Conservation (phyloP, 352 stramenopile species). For the Phytophthora syringae region DNA sequence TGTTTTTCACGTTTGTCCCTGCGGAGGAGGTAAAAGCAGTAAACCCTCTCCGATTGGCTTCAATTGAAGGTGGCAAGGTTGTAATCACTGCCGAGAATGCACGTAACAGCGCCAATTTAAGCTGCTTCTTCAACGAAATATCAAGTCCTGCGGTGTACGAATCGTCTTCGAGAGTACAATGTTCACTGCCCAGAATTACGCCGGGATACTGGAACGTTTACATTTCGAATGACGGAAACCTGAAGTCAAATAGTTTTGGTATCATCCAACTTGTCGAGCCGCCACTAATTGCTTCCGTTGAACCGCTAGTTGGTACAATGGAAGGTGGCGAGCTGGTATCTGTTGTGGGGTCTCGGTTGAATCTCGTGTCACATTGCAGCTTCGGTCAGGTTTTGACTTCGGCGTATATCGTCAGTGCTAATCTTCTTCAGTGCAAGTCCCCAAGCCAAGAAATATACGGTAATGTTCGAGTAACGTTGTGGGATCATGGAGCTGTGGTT, state of each 20-base stretch:
- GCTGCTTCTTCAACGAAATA: conserved; percentile 64
- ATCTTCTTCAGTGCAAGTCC: conserved; percentile 43
- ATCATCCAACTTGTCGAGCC: conserved; percentile 53
- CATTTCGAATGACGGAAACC: conserved; percentile 59
- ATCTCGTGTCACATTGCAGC: conserved; percentile 69
- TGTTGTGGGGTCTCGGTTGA: conserved; percentile 56
- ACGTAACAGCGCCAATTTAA: conserved; percentile 43
- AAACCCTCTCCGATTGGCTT: conserved; percentile 37
- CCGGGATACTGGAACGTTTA: conserved; percentile 43
- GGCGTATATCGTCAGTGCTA: conserved; percentile 37
- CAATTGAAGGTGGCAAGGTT: conserved; percentile 42
- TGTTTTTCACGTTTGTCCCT: conserved; percentile 49
- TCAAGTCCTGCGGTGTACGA: conserved; percentile 36
- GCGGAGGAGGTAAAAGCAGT: conserved; percentile 54
- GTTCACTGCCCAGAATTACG: conserved; percentile 33
- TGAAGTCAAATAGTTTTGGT: conserved; percentile 48
- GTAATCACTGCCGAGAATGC: conserved; percentile 46
- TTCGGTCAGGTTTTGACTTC: conserved; percentile 53
- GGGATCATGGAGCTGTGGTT: conserved; percentile 49
- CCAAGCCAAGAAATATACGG: conserved; percentile 45
- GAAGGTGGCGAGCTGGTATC: conserved; percentile 50
- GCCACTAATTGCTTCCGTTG: conserved; percentile 49
- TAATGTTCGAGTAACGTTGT: conserved; percentile 49
- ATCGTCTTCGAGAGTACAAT: conserved; percentile 44
- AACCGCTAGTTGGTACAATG: conserved; percentile 35